Conservation (phyloP, 768 basidiomycete species). For the Mycena haematopus region DNA sequence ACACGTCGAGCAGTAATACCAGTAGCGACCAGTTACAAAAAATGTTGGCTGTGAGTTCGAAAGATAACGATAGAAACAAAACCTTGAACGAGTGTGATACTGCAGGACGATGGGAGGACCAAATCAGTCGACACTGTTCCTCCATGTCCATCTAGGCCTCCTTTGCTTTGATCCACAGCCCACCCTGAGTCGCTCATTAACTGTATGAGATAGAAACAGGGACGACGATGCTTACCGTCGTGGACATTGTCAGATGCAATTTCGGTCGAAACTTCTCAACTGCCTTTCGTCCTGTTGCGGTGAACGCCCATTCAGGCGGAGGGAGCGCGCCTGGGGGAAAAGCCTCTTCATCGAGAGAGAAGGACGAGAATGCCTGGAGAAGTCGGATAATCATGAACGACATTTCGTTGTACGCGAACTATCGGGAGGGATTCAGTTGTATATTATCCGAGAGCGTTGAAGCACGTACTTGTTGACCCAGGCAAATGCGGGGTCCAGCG, state of each 20-base stretch:
- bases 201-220: neutral
- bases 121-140: too few species aligned
- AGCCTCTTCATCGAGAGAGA: constrained; percentile 42
- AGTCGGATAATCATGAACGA: constrained; percentile 40
- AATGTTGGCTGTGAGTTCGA: too few species aligned
- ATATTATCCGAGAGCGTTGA: neutral
- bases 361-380: constrained; percentile 45
- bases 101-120: too few species aligned
- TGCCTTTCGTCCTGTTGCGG: constrained; percentile 36
- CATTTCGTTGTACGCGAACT: constrained; percentile 31
- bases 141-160: neutral
- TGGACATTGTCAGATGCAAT: constrained; percentile 46
- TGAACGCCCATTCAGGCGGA: constrained; percentile 44
- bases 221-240: constrained; percentile 16
- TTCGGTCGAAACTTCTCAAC: constrained; percentile 40
- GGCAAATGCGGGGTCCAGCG: constrained; percentile 48
- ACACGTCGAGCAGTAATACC: too few species aligned
- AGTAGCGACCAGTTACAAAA: too few species aligned
- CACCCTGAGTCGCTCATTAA: constrained; percentile 7
- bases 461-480: constrained; percentile 46
- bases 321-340: constrained; percentile 38
- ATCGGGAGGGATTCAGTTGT: neutral
- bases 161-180: constrained; percentile 17
- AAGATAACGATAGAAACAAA: too few species aligned
- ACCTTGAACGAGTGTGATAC: too few species aligned